Conservation (phyloP, 106 monocot species). For the Phalaenopsis equestris region DNA sequence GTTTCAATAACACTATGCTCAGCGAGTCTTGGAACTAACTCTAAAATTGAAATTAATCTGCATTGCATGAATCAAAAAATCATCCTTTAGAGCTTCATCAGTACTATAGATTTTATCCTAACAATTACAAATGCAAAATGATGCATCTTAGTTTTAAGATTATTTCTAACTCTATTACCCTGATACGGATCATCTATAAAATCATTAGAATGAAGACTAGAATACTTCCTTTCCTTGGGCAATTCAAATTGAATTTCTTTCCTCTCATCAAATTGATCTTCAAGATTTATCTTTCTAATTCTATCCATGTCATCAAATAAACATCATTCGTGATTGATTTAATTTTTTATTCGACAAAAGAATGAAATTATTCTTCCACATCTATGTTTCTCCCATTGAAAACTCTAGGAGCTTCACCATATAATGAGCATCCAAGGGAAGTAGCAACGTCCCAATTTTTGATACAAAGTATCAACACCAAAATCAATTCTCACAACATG, state of each 20-base stretch:
- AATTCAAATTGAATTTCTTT: slow-evolving; percentile 1
- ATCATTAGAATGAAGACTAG: background rate
- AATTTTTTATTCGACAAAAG: background rate
- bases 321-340: background rate
- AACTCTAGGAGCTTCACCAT: background rate
- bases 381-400: background rate
- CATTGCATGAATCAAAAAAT: background rate
- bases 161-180: too few species aligned
- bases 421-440: background rate
- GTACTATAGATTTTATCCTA: background rate
- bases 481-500: background rate
- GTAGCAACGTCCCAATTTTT: background rate
- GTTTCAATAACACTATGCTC: background rate
- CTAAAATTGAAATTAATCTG: background rate
- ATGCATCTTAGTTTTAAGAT: too few species aligned
- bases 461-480: background rate
- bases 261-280: background rate
- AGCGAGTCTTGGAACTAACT: background rate
- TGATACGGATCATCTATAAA: background rate
- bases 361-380: too few species aligned
- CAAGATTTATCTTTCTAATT: slow-evolving; percentile 1
- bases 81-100: background rate
- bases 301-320: background rate
- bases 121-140: too few species aligned
- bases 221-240: background rate